Evolutionary conservation across 495 filamentous ascomycete species (phyloP).

Genomic region (Lasiosphaeria hispida): DNA sequence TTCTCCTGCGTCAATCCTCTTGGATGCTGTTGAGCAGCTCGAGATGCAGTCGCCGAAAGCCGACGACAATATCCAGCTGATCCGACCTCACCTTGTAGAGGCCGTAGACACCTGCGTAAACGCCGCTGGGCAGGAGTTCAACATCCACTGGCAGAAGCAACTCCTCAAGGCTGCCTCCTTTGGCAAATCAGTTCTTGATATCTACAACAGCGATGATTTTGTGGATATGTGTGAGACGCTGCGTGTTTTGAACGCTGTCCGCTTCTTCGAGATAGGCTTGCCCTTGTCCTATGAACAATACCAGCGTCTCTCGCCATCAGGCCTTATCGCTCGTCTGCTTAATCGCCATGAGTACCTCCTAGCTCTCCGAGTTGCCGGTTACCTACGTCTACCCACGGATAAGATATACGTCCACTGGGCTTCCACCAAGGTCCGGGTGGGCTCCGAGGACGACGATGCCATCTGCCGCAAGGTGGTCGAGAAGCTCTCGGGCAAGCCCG

Average conservation of each 20-base stretch:
- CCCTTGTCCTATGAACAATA: constrained; percentile 91
- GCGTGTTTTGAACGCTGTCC: constrained; percentile 84
- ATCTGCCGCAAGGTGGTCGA: constrained; percentile 86
- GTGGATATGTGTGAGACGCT: constrained; percentile 97
- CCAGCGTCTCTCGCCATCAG: constrained; percentile 82
- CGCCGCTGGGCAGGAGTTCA: constrained; percentile 90
- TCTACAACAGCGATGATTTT: constrained; percentile 97
- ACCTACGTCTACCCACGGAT: constrained; percentile 80
- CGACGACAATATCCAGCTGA: constrained; percentile 94
- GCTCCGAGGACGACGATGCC: constrained; percentile 79
- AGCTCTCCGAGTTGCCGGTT: constrained; percentile 85
- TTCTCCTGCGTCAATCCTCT: constrained; percentile 75
- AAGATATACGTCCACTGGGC: constrained; percentile 97
- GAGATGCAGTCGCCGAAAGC: constrained; percentile 95
- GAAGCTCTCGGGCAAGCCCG: constrained; percentile 79
- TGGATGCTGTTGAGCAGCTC: constrained; percentile 88
- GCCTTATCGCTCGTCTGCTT: constrained; percentile 77
- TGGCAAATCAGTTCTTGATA: constrained; percentile 92
- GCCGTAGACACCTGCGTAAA: constrained; percentile 89
- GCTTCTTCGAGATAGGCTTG: constrained; percentile 86
- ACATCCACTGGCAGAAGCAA: constrained; percentile 88
- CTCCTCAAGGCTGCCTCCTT: constrained; percentile 93
- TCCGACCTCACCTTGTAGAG: constrained; percentile 78
- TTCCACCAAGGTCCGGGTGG: constrained; percentile 83
- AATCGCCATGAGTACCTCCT: constrained; percentile 89